phyloP scores from a whole-genome alignment of 2,329 filamentous ascomycete species.

The Lachnellula subtilissima region DNA sequence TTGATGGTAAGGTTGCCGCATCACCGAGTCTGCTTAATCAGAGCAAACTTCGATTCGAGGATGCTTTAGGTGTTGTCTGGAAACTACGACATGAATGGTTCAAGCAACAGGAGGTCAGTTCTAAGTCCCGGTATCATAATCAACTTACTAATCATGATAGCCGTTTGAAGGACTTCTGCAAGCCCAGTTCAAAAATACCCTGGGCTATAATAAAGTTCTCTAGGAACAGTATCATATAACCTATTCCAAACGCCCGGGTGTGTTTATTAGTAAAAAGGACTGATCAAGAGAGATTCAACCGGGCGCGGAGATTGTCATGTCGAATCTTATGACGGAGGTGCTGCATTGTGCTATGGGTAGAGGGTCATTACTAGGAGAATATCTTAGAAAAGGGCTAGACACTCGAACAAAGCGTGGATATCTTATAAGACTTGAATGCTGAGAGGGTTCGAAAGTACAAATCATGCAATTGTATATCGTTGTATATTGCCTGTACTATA shows the following conservation, averaged over 20 bases:
- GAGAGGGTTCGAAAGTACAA: too few relatives aligned
- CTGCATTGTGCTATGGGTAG: not conserved
- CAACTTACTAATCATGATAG: not conserved
- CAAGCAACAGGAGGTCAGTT: slow-evolving; percentile 1
- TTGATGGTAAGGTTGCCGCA: not conserved
- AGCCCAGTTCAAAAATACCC: not conserved
- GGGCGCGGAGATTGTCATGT: slow-evolving; percentile 1
- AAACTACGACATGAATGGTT: slow-evolving; percentile 1
- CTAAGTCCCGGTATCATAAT: not conserved
- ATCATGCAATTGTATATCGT: too few relatives aligned
- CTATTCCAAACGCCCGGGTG: not conserved
- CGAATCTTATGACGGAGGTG: not conserved
- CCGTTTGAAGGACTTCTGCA: not conserved
- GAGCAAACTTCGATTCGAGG: not conserved
- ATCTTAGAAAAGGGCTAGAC: too few relatives aligned
- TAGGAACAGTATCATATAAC: not conserved
- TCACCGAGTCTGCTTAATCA: not conserved
- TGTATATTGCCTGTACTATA: too few relatives aligned
- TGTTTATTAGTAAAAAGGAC: not conserved
- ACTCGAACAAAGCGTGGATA: too few relatives aligned
- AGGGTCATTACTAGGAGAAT: too few relatives aligned
- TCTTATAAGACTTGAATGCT: too few relatives aligned
- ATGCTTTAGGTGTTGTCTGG: not conserved
- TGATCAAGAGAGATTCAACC: not conserved
- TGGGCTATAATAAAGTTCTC: not conserved